Evolutionary conservation across 345 rosid species (phyloP).

Genomic region (Combretum micranthum): DNA sequence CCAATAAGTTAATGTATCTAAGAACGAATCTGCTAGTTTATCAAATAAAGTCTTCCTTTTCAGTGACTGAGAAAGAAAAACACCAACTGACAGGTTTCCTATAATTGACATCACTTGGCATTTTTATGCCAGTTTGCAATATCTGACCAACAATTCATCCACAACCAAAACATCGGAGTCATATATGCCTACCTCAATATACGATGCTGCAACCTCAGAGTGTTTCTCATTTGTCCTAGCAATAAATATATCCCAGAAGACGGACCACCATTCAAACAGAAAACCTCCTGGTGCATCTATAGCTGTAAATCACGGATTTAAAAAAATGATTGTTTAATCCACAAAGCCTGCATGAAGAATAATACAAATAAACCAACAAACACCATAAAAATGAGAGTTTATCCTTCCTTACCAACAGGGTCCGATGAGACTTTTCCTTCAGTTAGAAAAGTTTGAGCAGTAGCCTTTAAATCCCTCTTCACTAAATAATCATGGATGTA

Average conservation of each 20-base stretch:
- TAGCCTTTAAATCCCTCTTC: slow-evolving; percentile 88
- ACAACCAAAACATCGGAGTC: no score
- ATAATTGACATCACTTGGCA: no score
- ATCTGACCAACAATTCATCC: no score
- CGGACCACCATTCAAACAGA: slow-evolving; percentile 99
- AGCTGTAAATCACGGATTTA: slow-evolving; percentile 36
- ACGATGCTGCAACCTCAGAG: slow-evolving; percentile 97
- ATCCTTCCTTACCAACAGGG: slow-evolving; percentile 73
- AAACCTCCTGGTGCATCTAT: slow-evolving; percentile 99
- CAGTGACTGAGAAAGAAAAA: no score
- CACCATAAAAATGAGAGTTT: no score
- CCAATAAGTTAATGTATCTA: no score
- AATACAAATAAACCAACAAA: no score
- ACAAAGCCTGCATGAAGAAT: no score
- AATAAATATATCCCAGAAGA: slow-evolving; percentile 98
- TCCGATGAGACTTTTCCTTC: slow-evolving; percentile 99
- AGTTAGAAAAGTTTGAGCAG: slow-evolving; percentile 96
- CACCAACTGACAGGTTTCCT: no score
- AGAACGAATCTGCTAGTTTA: no score
- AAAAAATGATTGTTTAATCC: background rate
- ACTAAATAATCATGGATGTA: slow-evolving; percentile 96
- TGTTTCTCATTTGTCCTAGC: slow-evolving; percentile 98
- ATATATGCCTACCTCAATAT: slow-evolving; percentile 64
- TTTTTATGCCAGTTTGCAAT: no score
- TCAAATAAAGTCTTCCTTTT: no score